phyloP scores from a whole-genome alignment of 1,284 basidiomycete species.

The Malassezia japonica region DNA sequence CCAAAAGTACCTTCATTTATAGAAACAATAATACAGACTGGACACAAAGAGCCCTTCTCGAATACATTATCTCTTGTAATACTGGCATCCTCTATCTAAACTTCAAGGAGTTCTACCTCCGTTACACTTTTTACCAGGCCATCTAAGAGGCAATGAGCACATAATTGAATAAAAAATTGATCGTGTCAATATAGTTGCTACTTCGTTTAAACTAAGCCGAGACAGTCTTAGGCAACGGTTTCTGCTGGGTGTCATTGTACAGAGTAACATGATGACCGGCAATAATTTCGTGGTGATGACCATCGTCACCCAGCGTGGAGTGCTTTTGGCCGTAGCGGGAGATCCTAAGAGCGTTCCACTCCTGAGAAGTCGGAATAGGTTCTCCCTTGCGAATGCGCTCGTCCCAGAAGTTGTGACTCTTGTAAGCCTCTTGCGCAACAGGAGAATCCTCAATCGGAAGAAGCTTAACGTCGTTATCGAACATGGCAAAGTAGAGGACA shows the following conservation, averaged over 20 bases:
- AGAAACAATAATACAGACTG: too few species aligned
- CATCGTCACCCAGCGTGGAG: constrained; percentile 34
- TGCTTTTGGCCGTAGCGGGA: constrained; percentile 35
- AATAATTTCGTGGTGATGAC: constrained; percentile 36
- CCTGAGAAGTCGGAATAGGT: constrained; percentile 31
- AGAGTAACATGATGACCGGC: constrained; percentile 28
- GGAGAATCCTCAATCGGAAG: constrained; percentile 41
- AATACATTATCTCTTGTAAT: too few species aligned
- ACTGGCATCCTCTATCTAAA: too few species aligned
- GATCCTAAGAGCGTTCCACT: constrained; percentile 37
- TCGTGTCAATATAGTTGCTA: background rate
- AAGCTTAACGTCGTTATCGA: constrained; percentile 46
- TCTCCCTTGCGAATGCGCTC: constrained; percentile 17
- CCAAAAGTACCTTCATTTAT: too few species aligned
- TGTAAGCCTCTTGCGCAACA: constrained; percentile 32
- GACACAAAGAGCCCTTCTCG: too few species aligned
- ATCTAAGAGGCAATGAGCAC: too few species aligned
- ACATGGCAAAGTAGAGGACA: constrained; percentile 50
- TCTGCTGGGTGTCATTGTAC: constrained; percentile 22
- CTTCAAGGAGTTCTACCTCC: too few species aligned
- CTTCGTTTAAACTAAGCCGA: background rate
- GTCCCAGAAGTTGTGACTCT: constrained; percentile 30
- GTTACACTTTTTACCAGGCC: background rate
- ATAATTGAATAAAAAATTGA: background rate
- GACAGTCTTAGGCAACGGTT: background rate